phyloP scores from a whole-genome alignment of 2,329 filamentous ascomycete genomes.

The Lachnellula willkommii region DNA sequence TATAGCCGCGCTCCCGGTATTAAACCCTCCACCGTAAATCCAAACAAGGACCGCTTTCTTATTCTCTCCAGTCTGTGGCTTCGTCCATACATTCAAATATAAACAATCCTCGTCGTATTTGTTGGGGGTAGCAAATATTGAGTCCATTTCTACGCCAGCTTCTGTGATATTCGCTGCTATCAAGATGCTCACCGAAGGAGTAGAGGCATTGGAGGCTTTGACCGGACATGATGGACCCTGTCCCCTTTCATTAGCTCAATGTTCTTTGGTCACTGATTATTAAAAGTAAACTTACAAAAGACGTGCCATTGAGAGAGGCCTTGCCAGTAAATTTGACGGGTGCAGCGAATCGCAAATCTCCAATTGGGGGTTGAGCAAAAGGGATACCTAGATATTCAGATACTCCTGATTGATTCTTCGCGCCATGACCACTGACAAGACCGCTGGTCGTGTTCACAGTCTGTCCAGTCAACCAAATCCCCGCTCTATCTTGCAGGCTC shows the following conservation, averaged over 20 bases:
- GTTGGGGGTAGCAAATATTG: slow-evolving; percentile 3
- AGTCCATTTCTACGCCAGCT: slow-evolving; percentile 12
- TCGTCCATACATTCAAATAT: slow-evolving; percentile 36
- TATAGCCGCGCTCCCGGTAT: slow-evolving; percentile 35
- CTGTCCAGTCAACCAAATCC: slow-evolving; percentile 11
- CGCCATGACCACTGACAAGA: slow-evolving; percentile 18
- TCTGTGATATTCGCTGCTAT: slow-evolving; percentile 21
- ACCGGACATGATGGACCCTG: slow-evolving; percentile 22
- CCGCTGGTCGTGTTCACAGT: slow-evolving; percentile 19
- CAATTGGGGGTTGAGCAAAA: slow-evolving; percentile 35
- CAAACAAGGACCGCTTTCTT: slow-evolving; percentile 41
- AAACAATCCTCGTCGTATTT: slow-evolving; percentile 35
- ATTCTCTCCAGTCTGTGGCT: slow-evolving; percentile 27
- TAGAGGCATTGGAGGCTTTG: neutral
- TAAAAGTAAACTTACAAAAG: slow-evolving; percentile 9
- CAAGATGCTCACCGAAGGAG: neutral
- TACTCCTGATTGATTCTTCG: slow-evolving; percentile 12
- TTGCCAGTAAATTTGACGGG: slow-evolving; percentile 21
- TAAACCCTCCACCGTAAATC: slow-evolving; percentile 41
- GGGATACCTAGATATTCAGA: slow-evolving; percentile 36
- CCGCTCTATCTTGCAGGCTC: neutral
- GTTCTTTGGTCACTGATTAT: neutral
- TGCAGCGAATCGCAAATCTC: slow-evolving; percentile 34
- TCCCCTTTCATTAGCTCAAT: slow-evolving; percentile 10
- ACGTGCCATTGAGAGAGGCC: slow-evolving; percentile 11